phyloP scores from a whole-genome alignment of 441 rosid genomes.

The Adansonia grandidieri region DNA sequence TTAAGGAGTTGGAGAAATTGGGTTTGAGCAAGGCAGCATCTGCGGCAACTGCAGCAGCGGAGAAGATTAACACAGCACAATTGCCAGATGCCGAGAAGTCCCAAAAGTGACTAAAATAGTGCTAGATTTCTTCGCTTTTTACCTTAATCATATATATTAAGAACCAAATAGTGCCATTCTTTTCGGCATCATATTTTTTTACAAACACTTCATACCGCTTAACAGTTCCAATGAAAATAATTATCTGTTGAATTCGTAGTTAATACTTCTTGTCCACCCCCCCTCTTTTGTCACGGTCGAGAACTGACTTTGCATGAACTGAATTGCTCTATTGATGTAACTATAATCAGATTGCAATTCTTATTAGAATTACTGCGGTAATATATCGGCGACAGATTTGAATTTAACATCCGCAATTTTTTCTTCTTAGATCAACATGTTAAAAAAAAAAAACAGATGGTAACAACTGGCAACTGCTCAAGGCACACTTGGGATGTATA shows the following conservation, averaged over 20 bases:
- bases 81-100: neutral
- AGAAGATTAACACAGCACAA: constrained; percentile 39
- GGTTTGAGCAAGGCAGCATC: constrained; percentile 76
- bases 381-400: too few relatives aligned
- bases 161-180: neutral
- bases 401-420: too few relatives aligned
- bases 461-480: too few relatives aligned
- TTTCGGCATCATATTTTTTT: neutral
- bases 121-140: neutral
- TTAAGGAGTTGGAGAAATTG: constrained; percentile 63
- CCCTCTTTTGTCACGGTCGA: neutral
- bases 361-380: neutral
- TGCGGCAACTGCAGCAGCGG: constrained; percentile 64
- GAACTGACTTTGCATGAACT: neutral
- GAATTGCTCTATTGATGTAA: neutral
- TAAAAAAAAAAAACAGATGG: too few relatives aligned
- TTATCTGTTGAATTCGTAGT: neutral
- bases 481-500: too few relatives aligned
- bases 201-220: neutral
- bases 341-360: neutral
- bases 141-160: neutral
- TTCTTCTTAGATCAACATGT: too few relatives aligned
- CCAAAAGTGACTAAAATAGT: neutral
- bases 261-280: neutral
- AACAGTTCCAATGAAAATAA: neutral